A percentile compares a stretch with the other conserved stretches of the same genome.
These are phyloP conservation scores for Ophiostoma sp. DNA, from an alignment of 2,329 filamentous ascomycete genomes.

Conservation along the genomic window DNA sequence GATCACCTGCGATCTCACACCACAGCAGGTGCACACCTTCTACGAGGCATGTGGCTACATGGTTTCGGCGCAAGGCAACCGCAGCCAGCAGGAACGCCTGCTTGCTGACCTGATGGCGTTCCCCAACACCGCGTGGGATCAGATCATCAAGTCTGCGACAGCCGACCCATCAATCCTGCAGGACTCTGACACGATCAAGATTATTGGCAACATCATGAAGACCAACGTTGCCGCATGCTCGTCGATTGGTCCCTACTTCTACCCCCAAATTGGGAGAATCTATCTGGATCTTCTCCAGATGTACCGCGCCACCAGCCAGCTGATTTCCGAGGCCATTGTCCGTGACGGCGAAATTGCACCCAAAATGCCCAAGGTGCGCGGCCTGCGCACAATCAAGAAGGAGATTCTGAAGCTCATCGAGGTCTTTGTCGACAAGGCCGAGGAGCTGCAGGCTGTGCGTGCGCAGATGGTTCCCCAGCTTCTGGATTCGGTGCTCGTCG, in stretches of 20 bases:
- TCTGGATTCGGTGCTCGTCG: constrained; percentile 84
- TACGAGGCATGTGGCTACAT: constrained; percentile 99
- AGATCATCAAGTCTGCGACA: constrained; percentile 84
- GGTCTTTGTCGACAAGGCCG: constrained; percentile 95
- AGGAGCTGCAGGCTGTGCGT: constrained; percentile 89
- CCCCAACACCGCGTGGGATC: constrained; percentile 91
- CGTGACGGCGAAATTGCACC: constrained; percentile 75
- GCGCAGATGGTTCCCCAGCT: constrained; percentile 93
- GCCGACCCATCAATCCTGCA: constrained; percentile 80
- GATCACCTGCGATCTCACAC: constrained; percentile 90
- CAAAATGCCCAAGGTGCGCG: constrained; percentile 94
- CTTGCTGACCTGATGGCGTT: constrained; percentile 89
- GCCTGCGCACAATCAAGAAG: constrained; percentile 96
- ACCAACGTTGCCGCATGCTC: constrained; percentile 98
- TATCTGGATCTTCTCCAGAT: constrained; percentile 99
- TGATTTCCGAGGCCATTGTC: constrained; percentile 89
- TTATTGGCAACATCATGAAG: constrained; percentile 99
- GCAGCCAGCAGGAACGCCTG: constrained; percentile 84
- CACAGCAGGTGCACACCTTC: constrained; percentile 97
- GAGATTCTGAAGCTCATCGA: constrained; percentile 98
- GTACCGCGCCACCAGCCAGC: constrained; percentile 93
- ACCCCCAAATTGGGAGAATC: constrained; percentile 93
- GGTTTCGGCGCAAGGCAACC: constrained; percentile 96
- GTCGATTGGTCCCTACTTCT: constrained; percentile 95
- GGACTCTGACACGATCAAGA: constrained; percentile 92